Percentiles rank a stretch among this genome's conserved stretches.
Conservation (phyloP, 2,329 filamentous ascomycete species). For the Pleoardoris graminearum region DNA sequence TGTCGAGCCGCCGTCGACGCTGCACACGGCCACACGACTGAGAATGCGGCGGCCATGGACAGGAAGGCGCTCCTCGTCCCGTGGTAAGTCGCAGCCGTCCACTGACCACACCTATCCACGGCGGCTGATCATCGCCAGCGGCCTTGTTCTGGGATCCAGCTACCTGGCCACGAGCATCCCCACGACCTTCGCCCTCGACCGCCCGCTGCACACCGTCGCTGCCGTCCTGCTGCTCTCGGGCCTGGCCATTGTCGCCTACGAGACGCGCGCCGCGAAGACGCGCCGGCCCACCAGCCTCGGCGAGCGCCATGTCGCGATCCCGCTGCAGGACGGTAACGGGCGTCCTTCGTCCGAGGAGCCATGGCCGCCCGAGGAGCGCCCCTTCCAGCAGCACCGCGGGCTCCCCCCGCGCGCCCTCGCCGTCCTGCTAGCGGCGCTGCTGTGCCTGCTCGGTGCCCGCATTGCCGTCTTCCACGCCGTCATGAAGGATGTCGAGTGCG, state of each 20-base stretch:
- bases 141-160: conserved; percentile 39
- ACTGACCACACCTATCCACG: conserved; percentile 6
- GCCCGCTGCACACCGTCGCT: conserved; percentile 40
- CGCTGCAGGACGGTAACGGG: conserved; percentile 30
- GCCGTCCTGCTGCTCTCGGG: conserved; percentile 39
- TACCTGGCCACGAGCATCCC: conserved; percentile 38
- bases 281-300: conserved; percentile 22
- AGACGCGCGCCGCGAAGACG: conserved; percentile 24
- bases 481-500: conserved; percentile 38
- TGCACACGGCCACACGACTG: conserved; percentile 25
- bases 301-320: conserved; percentile 35
- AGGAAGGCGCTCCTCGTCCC: conserved; percentile 42
- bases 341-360: conserved; percentile 29
- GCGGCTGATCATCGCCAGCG: conserved; percentile 25
- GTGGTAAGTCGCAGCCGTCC: conserved; percentile 25
- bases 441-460: conserved; percentile 37
- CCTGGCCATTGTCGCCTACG: conserved; percentile 34
- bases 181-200: conserved; percentile 43
- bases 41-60: conserved; percentile 42
- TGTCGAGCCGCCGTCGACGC: conserved; percentile 25
- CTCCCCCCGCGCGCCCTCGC: conserved; percentile 26
- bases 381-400: neutral
- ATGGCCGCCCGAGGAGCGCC: conserved; percentile 20
- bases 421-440: conserved; percentile 30
- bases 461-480: conserved; percentile 37